A percentile compares a stretch with the other conserved stretches of the same genome.
These are phyloP conservation scores for Castanospermum australe DNA, from an alignment of 306 rosid genomes.

Conservation along the genomic window DNA sequence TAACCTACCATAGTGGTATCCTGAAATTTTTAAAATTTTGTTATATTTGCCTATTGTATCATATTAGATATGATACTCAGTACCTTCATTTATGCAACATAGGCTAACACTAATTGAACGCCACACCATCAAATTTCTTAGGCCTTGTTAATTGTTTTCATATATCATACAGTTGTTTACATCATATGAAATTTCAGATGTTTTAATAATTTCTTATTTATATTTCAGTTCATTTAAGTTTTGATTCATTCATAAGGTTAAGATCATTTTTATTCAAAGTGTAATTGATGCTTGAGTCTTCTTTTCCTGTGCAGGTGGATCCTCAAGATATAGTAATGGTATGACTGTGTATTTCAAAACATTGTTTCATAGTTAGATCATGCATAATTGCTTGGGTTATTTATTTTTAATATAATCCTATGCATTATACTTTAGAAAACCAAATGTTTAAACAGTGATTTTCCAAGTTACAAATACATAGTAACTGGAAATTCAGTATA, in stretches of 20 bases:
- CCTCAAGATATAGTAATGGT: conserved; percentile 99
- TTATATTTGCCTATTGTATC: background rate
- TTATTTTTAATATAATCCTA: conserved; percentile 4
- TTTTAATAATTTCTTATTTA: background rate
- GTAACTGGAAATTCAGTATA: background rate
- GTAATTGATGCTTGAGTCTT: conserved; percentile 23
- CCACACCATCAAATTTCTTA: background rate
- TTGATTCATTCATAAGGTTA: conserved; percentile 12
- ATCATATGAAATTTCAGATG: background rate
- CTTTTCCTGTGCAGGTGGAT: conserved; percentile 77
- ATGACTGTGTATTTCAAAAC: conserved; percentile 32
- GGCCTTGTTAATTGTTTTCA: background rate
- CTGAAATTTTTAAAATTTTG: background rate
- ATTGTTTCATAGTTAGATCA: conserved; percentile 8
- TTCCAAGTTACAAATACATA: background rate
- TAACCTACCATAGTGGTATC: background rate
- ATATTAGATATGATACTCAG: background rate
- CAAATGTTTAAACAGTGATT: conserved; percentile 1
- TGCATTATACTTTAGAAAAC: background rate
- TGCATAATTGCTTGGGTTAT: conserved; percentile 13
- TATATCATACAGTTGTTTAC: background rate
- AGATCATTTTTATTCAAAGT: background rate
- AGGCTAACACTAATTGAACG: no score
- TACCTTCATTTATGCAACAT: background rate
- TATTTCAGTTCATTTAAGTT: background rate